Conservation (phyloP, 257 asterid species). For the Cordia subcordata region DNA sequence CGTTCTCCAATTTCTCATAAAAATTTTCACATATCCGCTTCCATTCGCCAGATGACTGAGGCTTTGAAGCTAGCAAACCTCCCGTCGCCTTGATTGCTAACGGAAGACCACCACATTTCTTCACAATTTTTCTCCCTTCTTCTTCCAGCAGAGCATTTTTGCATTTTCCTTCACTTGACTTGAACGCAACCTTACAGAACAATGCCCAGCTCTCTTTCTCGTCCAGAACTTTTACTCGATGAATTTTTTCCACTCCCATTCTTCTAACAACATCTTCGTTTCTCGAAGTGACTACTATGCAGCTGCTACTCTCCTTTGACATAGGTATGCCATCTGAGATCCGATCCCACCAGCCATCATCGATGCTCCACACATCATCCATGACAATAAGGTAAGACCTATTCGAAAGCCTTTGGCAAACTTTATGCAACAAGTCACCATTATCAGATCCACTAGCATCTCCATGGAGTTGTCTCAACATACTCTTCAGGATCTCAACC, state of each 20-base stretch:
- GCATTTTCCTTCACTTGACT: conserved; percentile 1
- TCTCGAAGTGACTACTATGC: conserved; percentile 28
- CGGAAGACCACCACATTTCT: conserved; percentile 27
- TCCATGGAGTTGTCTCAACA: conserved; percentile 12
- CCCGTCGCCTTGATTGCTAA: conserved; percentile 28
- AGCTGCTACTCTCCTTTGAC: conserved; percentile 9
- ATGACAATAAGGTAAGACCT: conserved; percentile 19
- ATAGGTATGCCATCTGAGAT: conserved; percentile 17
- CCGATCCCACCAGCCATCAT: conserved; percentile 23
- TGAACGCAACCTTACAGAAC: conserved; percentile 18
- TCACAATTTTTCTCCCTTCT: conserved; percentile 16
- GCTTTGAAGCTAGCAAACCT: conserved; percentile 16
- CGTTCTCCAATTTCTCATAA: conserved; percentile 3
- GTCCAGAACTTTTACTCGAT: conserved; percentile 16
- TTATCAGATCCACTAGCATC: conserved; percentile 9
- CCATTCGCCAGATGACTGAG: conserved; percentile 13
- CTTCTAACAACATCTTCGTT: neutral
- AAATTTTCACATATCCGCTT: conserved; percentile 7
- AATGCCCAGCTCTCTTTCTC: conserved; percentile 19
- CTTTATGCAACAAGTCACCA: conserved; percentile 11
- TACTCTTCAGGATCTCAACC: conserved; percentile 17
- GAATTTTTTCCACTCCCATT: conserved; percentile 19
- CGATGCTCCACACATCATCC: conserved; percentile 28
- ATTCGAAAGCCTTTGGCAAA: conserved; percentile 11
- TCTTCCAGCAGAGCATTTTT: conserved; percentile 1